Percentiles rank a stretch among this genome's conserved stretches.
Conservation (phyloP, 2,329 filamentous ascomycete species). For the Emmonsiellopsis sp. region DNA sequence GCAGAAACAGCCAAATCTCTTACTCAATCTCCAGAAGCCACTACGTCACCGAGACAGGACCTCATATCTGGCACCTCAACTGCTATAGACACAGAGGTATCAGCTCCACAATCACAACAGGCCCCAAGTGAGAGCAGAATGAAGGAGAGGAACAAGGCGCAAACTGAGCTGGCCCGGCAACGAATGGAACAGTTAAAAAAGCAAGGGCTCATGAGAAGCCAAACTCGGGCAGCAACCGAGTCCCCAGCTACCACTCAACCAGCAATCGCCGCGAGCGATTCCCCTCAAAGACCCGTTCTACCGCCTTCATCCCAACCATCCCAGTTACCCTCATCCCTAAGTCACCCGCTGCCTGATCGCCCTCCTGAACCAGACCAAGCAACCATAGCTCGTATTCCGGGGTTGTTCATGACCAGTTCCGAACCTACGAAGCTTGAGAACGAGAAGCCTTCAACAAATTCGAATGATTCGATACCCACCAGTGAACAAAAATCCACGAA, state of each 20-base stretch:
- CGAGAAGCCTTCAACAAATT: not conserved
- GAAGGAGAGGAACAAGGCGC: slow-evolving; percentile 47
- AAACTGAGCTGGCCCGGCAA: slow-evolving; percentile 68
- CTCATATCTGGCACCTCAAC: slow-evolving; percentile 8
- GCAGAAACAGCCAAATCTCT: slow-evolving; percentile 1
- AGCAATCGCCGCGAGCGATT: slow-evolving; percentile 2
- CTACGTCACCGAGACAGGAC: not conserved
- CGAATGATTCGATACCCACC: not conserved
- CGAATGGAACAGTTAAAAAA: slow-evolving; percentile 69
- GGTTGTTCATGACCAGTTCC: slow-evolving; percentile 40
- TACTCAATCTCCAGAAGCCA: not conserved
- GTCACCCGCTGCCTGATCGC: slow-evolving; percentile 30
- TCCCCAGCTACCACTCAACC: not conserved
- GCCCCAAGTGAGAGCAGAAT: slow-evolving; percentile 15
- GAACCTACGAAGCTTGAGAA: not conserved
- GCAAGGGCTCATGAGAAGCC: slow-evolving; percentile 32
- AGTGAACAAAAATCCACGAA: slow-evolving; percentile 8
- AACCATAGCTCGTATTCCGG: slow-evolving; percentile 38
- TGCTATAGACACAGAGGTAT: slow-evolving; percentile 18
- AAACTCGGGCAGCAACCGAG: slow-evolving; percentile 18
- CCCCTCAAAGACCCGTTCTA: slow-evolving; percentile 5
- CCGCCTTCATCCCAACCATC: not conserved
- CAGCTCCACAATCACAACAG: slow-evolving; percentile 4
- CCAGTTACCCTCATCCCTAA: slow-evolving; percentile 4
- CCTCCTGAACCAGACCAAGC: slow-evolving; percentile 23